Evolutionary conservation across 345 rosid species (phyloP).

Genomic region (Crucihimalaya himalaica): DNA sequence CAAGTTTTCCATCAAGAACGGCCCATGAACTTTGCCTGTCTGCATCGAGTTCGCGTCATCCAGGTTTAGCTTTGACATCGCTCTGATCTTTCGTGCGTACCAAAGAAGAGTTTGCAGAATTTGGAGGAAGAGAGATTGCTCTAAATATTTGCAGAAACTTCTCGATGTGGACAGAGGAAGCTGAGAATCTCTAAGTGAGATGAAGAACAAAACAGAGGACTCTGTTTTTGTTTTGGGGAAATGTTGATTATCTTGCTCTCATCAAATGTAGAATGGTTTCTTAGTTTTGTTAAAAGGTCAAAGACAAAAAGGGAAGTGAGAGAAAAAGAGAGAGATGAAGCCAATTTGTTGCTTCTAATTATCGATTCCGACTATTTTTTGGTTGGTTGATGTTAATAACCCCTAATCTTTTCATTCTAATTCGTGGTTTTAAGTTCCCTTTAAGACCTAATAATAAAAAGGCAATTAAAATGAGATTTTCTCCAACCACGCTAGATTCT

Average conservation of each 20-base stretch:
- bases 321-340: slow-evolving; percentile 17
- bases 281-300: background rate
- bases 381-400: slow-evolving; percentile 31
- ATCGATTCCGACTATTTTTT: slow-evolving; percentile 32
- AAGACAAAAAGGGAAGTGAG: slow-evolving; percentile 9
- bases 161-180: background rate
- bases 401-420: slow-evolving; percentile 19
- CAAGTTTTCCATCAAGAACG: slow-evolving; percentile 14
- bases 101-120: background rate
- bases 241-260: background rate
- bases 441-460: slow-evolving; percentile 9
- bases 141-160: background rate
- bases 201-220: background rate
- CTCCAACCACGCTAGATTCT: slow-evolving; percentile 1
- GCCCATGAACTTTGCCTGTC: slow-evolving; percentile 37
- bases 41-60: slow-evolving; percentile 28
- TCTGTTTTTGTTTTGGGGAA: slow-evolving; percentile 20
- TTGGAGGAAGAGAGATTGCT: background rate
- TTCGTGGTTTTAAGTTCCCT: slow-evolving; percentile 24
- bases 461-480: background rate
- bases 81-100: background rate
- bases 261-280: background rate
- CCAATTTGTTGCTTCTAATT: slow-evolving; percentile 31
- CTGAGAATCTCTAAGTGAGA: slow-evolving; percentile 4
- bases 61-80: slow-evolving; percentile 15